A percentile compares a stretch with the other conserved stretches of the same genome.
Conservation (phyloP, 305 asterid species). For the Vinca major region DNA sequence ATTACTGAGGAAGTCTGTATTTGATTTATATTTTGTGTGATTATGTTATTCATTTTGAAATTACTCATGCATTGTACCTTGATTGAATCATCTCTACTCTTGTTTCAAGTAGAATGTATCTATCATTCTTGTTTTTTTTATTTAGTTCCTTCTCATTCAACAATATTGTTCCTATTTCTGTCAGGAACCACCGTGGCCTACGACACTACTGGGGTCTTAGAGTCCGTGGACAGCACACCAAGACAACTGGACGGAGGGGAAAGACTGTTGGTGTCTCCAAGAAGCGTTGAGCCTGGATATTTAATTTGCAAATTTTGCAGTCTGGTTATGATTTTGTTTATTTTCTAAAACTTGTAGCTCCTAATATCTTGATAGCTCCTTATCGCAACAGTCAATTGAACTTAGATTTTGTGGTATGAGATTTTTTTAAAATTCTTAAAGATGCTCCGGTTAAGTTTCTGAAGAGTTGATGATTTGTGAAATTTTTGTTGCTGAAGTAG, state of each 20-base stretch:
- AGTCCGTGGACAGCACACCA: slow-evolving; percentile 91
- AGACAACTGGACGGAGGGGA: slow-evolving; percentile 86
- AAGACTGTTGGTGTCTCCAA: slow-evolving; percentile 93
- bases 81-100: no score
- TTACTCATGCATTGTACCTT: neutral
- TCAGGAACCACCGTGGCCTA: slow-evolving; percentile 82
- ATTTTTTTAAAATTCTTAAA: neutral
- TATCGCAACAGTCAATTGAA: neutral
- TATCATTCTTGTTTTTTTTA: neutral
- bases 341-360: neutral
- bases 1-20: neutral
- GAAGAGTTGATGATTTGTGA: neutral
- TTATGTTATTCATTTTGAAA: neutral
- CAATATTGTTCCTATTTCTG: neutral
- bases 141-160: neutral
- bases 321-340: slow-evolving; percentile 4
- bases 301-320: neutral
- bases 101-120: neutral
- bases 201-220: slow-evolving; percentile 92
- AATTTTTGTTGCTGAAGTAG: neutral
- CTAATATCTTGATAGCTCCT: neutral
- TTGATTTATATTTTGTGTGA: neutral
- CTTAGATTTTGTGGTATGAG: slow-evolving; percentile 12
- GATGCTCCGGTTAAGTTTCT: slow-evolving; percentile 1
- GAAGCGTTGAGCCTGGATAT: slow-evolving; percentile 42